phyloP scores from a whole-genome alignment of 225 moss, liverwort and hornwort species.

The Polytrichum commune region DNA sequence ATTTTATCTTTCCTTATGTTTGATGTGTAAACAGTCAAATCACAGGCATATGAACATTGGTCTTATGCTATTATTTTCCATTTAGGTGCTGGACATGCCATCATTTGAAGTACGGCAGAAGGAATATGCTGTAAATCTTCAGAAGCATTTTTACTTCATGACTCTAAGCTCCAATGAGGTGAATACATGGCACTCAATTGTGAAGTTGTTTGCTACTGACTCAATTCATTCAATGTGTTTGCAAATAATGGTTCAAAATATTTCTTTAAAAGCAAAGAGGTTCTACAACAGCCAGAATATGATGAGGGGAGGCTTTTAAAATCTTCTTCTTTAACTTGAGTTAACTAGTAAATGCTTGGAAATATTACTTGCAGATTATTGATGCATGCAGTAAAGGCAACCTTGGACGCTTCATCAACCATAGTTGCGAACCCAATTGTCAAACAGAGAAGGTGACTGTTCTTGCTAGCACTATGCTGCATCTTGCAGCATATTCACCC shows the following conservation, averaged over 20 bases:
- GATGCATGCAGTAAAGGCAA: conserved; percentile 96
- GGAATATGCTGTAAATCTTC: conserved; percentile 79
- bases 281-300: no score
- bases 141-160: conserved; percentile 97
- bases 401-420: conserved; percentile 85
- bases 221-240: no score
- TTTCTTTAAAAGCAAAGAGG: no score
- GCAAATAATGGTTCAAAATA: background rate
- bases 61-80: background rate
- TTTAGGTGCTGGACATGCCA: conserved; percentile 75
- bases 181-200: background rate
- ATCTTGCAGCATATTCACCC: no score
- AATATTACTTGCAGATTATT: conserved; percentile 59
- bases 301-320: no score
- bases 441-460: conserved; percentile 77
- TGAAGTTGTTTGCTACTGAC: background rate
- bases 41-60: background rate
- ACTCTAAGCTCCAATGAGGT: conserved; percentile 84
- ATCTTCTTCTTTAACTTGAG: no score
- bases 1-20: no score
- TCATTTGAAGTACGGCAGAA: conserved; percentile 85
- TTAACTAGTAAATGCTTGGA: background rate
- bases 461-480: no score
- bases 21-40: no score
- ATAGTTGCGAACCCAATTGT: conserved; percentile 93